Evolutionary conservation across 73 alveolate genomes (phyloP).

Genomic region (Tetrahymena borealis): DNA sequence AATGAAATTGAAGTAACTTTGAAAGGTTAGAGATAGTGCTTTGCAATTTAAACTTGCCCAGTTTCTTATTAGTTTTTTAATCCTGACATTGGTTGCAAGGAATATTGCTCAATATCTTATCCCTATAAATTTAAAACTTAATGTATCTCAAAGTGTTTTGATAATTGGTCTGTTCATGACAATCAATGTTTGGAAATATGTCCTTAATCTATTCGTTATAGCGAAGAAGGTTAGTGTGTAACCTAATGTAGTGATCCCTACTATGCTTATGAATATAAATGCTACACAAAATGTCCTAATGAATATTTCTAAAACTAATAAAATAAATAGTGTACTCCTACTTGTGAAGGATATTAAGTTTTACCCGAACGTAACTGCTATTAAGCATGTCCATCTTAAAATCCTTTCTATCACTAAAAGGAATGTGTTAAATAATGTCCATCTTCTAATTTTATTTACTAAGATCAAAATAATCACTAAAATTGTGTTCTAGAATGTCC

Average conservation of each 20-base stretch:
- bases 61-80: neutral
- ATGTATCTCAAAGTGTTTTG: neutral
- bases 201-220: neutral
- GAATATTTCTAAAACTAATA: neutral
- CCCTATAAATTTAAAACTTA: neutral
- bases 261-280: neutral
- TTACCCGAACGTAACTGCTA: neutral
- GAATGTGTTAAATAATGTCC: neutral
- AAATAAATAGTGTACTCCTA: neutral
- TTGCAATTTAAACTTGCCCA: neutral
- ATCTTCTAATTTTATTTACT: neutral
- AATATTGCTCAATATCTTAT: neutral
- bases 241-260: neutral
- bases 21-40: neutral
- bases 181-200: neutral
- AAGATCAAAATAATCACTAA: neutral
- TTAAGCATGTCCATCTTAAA: neutral
- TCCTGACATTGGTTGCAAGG: neutral
- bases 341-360: neutral
- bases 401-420: neutral
- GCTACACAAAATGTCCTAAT: neutral
- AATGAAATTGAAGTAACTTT: neutral
- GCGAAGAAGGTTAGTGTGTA: neutral
- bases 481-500: neutral
- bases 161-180: neutral